Percentiles rank a stretch among this genome's conserved stretches.
phyloP scores from a whole-genome alignment of 2,329 filamentous ascomycete species.

The Ceratocystis variospora region DNA sequence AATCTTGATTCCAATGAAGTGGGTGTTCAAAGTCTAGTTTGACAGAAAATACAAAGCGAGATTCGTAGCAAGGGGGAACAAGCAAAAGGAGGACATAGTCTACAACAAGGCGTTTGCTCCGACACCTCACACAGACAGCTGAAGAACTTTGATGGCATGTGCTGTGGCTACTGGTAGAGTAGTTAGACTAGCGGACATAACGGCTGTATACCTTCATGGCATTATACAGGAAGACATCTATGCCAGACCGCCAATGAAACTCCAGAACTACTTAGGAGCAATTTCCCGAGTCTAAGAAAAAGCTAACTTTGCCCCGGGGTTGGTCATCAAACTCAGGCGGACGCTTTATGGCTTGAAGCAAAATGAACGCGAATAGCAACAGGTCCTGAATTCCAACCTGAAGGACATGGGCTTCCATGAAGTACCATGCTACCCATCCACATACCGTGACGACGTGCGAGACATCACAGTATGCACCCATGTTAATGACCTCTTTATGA shows the following conservation, averaged over 20 bases:
- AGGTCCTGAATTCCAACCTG: not conserved
- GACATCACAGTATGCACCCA: constrained; percentile 1
- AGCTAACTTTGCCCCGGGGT: not conserved
- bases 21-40: not conserved
- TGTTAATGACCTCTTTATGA: not conserved
- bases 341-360: not conserved
- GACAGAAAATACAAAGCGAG: not conserved
- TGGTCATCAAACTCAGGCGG: not conserved
- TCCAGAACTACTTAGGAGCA: not conserved
- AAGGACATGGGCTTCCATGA: not conserved
- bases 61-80: not conserved
- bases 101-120: not conserved
- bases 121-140: not conserved
- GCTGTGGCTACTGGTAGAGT: not conserved
- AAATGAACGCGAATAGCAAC: not conserved
- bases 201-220: not conserved
- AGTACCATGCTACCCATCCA: not conserved
- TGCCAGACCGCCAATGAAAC: not conserved
- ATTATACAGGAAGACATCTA: not conserved
- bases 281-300: not conserved
- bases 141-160: not conserved
- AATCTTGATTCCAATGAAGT: not conserved
- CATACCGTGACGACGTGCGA: not conserved
- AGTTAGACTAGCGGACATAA: not conserved
- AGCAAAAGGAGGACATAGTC: not conserved